Base-by-base conservation (phyloP, 176 grass and related monocot genomes). In the Rhynchospora tenuis region DNA sequence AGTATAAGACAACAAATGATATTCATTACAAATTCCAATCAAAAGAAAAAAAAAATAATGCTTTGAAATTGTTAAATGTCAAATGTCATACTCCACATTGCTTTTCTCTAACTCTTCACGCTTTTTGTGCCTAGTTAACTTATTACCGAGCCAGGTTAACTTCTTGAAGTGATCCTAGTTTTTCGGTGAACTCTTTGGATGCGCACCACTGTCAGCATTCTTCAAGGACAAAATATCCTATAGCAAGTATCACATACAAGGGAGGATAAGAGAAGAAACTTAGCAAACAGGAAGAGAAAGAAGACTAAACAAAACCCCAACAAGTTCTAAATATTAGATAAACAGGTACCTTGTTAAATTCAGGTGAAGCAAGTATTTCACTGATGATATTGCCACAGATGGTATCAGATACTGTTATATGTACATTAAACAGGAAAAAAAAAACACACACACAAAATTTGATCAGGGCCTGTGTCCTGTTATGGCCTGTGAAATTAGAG, bases 121-220 rank as follows among this genome's bases (percentile, higher is more conserved):
- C 44, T 68, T 67, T 67, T 67, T 47, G 38, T 65, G 43, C n/a
- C n/a, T n/a, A n/a, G n/a, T n/a, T n/a, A n/a, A n/a, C n/a, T n/a
- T n/a, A 29, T 73, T 69, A 84, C 83, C 67, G 46, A 59, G 47
- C 58, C 57, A 86, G 43, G 27, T 5, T 16, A 29, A 9, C 19
- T 48, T 86, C 72, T 77, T 79, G 58, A 79, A 79, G 84, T 29
- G 59, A 61, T 10, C 47, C 73, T 19, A 86, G 84, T 12, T 86
- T 86, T 79, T 65, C 59, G 15, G 20, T 68, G 43, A 86, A 86
- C 47, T 66, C 84, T n/a, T 86, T 62, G 73, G 84, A 55, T 79
- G n/a, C n/a, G 73, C 9, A 15, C 14, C 62, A 54, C 6, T 6
- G 27, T 55, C 73, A 77, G 23, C 70, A 19, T 67, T 64, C 67